phyloP scores from a whole-genome alignment of 164 flowering plant genomes.

The Hamamelis virginiana region DNA sequence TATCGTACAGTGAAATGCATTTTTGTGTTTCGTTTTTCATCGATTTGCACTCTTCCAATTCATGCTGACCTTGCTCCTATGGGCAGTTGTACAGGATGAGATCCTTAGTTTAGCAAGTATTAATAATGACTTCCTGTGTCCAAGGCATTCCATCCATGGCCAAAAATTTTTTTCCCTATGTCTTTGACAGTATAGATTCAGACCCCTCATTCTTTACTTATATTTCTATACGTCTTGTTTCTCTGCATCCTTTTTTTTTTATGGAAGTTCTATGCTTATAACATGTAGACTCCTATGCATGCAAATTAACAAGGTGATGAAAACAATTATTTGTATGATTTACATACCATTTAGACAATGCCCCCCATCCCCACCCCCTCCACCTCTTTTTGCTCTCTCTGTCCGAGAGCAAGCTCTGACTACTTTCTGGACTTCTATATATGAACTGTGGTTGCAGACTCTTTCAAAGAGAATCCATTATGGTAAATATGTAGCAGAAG shows the following conservation, averaged over 20 bases:
- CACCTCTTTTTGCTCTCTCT: too few species aligned
- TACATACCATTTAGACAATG: too few species aligned
- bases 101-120: not conserved
- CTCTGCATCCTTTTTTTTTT: not conserved
- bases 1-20: not conserved
- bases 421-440: too few species aligned
- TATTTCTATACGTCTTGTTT: too few species aligned
- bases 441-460: constrained; percentile 38
- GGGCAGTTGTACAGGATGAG: not conserved
- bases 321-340: too few species aligned
- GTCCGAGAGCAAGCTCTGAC: too few species aligned
- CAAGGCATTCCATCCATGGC: not conserved
- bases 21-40: not conserved
- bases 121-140: not conserved
- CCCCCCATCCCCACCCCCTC: too few species aligned
- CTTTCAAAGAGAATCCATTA: constrained; percentile 95
- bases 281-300: not conserved
- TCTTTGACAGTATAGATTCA: not conserved
- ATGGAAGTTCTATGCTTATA: not conserved
- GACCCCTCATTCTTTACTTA: too few species aligned
- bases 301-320: too few species aligned
- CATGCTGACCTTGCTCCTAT: not conserved
- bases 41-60: not conserved
- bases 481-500: constrained; percentile 94
- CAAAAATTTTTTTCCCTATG: not conserved